phyloP scores from a whole-genome alignment of 805 yeast genomes.

The Zygoascus tannicola region DNA sequence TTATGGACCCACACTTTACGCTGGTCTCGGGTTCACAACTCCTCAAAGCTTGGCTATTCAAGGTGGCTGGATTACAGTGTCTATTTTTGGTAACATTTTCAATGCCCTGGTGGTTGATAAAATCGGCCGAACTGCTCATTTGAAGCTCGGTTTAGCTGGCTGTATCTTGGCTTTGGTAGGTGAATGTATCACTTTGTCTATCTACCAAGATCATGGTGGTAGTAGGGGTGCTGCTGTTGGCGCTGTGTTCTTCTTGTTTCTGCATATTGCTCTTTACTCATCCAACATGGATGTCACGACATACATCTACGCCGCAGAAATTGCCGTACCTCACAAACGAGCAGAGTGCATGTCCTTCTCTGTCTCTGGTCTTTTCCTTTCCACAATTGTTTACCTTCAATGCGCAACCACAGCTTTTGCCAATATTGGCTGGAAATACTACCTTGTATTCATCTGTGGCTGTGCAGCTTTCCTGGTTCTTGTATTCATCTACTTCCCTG shows the following conservation, averaged over 20 bases:
- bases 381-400: neutral
- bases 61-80: constrained; percentile 48
- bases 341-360: neutral
- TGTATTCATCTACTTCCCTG: constrained; percentile 33
- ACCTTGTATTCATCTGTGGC: constrained; percentile 27
- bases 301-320: neutral
- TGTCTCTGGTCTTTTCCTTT: neutral
- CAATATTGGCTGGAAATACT: constrained; percentile 36
- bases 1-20: constrained; percentile 17
- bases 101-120: constrained; percentile 14
- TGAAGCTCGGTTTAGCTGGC: constrained; percentile 62
- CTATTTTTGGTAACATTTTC: constrained; percentile 44
- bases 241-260: constrained; percentile 66
- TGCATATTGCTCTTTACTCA: constrained; percentile 20
- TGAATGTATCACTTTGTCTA: constrained; percentile 21
- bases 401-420: constrained; percentile 26
- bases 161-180: constrained; percentile 30
- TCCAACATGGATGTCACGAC: neutral
- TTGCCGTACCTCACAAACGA: neutral
- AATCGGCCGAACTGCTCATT: constrained; percentile 63
- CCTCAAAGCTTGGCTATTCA: constrained; percentile 19
- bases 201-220: constrained; percentile 27
- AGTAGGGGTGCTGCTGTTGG: constrained; percentile 20
- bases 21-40: neutral
- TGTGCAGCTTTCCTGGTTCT: constrained; percentile 24